Evolutionary conservation across 192 early-diverging fungal species (phyloP).

Genomic region (Rhizoclosmatium sp.): DNA sequence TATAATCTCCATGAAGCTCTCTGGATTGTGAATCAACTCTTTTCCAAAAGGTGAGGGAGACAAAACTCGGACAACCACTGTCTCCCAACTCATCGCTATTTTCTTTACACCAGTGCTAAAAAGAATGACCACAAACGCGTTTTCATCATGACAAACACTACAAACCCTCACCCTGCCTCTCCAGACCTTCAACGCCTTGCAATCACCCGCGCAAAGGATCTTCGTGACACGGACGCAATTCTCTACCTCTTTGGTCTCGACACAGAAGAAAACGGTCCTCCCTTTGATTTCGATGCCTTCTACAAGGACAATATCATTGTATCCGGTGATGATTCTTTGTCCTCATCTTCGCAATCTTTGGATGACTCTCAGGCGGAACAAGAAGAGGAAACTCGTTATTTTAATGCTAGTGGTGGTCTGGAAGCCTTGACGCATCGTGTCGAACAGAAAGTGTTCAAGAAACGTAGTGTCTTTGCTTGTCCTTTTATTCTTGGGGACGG

Average conservation of each 20-base stretch:
- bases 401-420: slow-evolving; percentile 41
- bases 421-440: slow-evolving; percentile 62
- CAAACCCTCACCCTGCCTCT: slow-evolving; percentile 66
- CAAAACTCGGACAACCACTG: neutral
- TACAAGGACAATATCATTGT: slow-evolving; percentile 49
- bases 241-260: slow-evolving; percentile 31
- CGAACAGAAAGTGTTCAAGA: slow-evolving; percentile 67
- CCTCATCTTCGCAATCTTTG: neutral
- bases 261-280: neutral
- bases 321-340: neutral
- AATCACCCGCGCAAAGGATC: slow-evolving; percentile 62
- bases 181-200: slow-evolving; percentile 57
- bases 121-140: slow-evolving; percentile 66
- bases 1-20: slow-evolving; percentile 71
- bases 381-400: slow-evolving; percentile 27
- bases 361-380: slow-evolving; percentile 27
- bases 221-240: slow-evolving; percentile 10
- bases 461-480: slow-evolving; percentile 64
- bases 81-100: neutral
- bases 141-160: slow-evolving; percentile 77
- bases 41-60: slow-evolving; percentile 60
- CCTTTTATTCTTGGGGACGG: slow-evolving; percentile 68
- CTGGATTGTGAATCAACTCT: slow-evolving; percentile 67
- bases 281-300: slow-evolving; percentile 66
- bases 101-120: slow-evolving; percentile 46